phyloP scores from a whole-genome alignment of 2,329 filamentous ascomycete species.

The Hypocreales sp. region DNA sequence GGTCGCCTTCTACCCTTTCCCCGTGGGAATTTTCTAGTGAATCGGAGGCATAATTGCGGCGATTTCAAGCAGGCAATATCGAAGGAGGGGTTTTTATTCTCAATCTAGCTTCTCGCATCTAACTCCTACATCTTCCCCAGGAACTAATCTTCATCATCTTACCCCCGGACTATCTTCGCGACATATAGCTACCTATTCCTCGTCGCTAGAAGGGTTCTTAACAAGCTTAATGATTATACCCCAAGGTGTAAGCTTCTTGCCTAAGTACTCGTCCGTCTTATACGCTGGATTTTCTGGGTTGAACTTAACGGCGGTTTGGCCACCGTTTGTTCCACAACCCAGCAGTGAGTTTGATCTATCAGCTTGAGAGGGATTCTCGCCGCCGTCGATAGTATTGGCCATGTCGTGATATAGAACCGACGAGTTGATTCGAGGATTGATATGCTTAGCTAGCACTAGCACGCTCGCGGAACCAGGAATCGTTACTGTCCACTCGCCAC shows the following conservation, averaged over 20 bases:
- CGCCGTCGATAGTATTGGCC: constrained; percentile 10
- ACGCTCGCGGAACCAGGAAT: background rate
- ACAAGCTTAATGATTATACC: constrained; percentile 5
- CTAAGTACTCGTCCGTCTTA: constrained; percentile 1
- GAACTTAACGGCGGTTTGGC: constrained; percentile 4
- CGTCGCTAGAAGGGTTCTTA: too few species aligned
- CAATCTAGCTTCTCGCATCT: too few species aligned
- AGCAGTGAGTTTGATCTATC: constrained; percentile 7
- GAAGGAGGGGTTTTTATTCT: too few species aligned
- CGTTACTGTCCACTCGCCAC: constrained; percentile 7
- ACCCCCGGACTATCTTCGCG: too few species aligned
- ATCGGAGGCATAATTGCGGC: too few species aligned
- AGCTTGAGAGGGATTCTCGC: constrained; percentile 1
- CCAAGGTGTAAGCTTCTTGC: background rate
- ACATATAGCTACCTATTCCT: too few species aligned
- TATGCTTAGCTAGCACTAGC: constrained; percentile 5
- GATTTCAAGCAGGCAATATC: too few species aligned
- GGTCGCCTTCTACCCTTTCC: too few species aligned
- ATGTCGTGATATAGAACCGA: constrained; percentile 9
- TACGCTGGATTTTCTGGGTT: constrained; percentile 4
- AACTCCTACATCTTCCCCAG: too few species aligned
- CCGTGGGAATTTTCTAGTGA: too few species aligned
- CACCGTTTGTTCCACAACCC: constrained; percentile 12
- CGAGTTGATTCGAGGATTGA: constrained; percentile 4
- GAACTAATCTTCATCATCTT: too few species aligned